A percentile compares a stretch with the other conserved stretches of the same genome.
Evolutionary conservation across 192 early-diverging fungal genomes (phyloP).

Genomic region (Dispira parvispora): DNA sequence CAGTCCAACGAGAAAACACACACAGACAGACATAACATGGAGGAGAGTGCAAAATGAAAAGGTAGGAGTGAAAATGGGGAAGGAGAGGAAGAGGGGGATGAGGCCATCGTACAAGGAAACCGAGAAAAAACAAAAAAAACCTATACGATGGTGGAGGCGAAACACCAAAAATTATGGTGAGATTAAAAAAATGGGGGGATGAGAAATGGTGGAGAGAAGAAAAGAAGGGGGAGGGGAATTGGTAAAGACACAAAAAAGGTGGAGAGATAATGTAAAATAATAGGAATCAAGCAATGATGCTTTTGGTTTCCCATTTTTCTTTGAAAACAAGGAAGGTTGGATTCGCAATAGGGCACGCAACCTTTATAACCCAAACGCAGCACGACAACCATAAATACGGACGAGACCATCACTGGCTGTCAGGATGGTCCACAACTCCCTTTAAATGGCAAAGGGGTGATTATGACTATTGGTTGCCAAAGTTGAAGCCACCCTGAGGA

Average conservation of each 20-base stretch:
- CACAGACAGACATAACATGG: no score
- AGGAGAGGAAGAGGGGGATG: constrained; percentile 7
- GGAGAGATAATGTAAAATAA: constrained; percentile 9
- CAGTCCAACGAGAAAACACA: no score
- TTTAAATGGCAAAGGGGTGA: constrained; percentile 1
- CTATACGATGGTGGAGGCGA: no score
- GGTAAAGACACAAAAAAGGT: constrained; percentile 2
- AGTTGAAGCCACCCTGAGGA: constrained; percentile 73
- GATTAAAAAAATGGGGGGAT: not conserved
- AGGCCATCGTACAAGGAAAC: no score
- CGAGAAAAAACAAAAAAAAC: no score
- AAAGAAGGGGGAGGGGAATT: not conserved
- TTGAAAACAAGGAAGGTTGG: no score
- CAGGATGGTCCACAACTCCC: not conserved
- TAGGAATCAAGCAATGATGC: not conserved
- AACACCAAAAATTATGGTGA: no score
- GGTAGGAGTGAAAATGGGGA: no score
- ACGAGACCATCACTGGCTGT: not conserved
- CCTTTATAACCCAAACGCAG: no score
- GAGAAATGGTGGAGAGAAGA: constrained; percentile 10
- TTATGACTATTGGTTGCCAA: constrained; percentile 25
- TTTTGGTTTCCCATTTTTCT: constrained; percentile 6
- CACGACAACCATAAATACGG: not conserved
- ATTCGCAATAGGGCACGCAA: no score
- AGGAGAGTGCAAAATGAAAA: no score